Conservation (phyloP, 2,329 filamentous ascomycete genomes). For the Emericellopsis atlantica region DNA sequence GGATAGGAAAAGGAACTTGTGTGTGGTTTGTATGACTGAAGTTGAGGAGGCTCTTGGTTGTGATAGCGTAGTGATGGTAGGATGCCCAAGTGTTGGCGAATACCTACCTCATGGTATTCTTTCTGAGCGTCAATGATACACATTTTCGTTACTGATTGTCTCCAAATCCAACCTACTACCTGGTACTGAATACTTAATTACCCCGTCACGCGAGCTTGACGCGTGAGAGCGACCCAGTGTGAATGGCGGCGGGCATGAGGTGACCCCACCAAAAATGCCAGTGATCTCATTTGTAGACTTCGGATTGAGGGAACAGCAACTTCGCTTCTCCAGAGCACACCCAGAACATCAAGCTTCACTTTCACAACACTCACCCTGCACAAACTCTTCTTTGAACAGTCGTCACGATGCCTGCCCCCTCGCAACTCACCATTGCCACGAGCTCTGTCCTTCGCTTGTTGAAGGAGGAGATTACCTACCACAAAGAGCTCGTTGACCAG, state of each 20-base stretch:
- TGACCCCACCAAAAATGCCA: slow-evolving; percentile 9
- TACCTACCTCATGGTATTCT: too few relatives aligned
- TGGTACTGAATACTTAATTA: too few relatives aligned
- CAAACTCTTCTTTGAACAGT: neutral
- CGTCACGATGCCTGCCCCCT: slow-evolving; percentile 60
- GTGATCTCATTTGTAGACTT: slow-evolving; percentile 14
- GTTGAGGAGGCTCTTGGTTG: neutral
- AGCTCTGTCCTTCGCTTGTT: slow-evolving; percentile 70
- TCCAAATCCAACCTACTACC: too few relatives aligned
- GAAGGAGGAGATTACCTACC: slow-evolving; percentile 85
- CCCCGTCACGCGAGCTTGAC: too few relatives aligned
- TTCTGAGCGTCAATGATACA: too few relatives aligned
- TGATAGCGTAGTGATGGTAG: too few relatives aligned
- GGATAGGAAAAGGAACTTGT: slow-evolving; percentile 5
- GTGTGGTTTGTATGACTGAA: neutral
- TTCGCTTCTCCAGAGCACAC: too few relatives aligned
- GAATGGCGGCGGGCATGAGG: too few relatives aligned
- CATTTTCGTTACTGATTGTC: too few relatives aligned
- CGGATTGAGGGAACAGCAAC: too few relatives aligned
- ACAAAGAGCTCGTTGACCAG: slow-evolving; percentile 71
- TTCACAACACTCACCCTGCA: neutral
- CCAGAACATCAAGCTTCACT: neutral
- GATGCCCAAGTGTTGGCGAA: too few relatives aligned
- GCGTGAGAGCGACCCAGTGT: too few relatives aligned
- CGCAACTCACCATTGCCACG: slow-evolving; percentile 66